Percentiles rank a stretch among this genome's conserved stretches.
phyloP scores from a whole-genome alignment of 148 eudicot genomes.

The Chenopodium formosanum region DNA sequence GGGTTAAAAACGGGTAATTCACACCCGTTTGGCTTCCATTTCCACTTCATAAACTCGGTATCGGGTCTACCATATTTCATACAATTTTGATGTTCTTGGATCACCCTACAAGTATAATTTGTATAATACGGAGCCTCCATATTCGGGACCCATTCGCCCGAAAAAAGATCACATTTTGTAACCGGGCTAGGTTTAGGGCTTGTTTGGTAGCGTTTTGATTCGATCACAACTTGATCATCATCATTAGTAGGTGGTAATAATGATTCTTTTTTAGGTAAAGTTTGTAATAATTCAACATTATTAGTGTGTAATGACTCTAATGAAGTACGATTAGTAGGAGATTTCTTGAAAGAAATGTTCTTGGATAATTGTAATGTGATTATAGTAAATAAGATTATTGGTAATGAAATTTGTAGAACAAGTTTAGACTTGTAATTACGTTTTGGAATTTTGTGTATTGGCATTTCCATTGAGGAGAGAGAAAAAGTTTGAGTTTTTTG shows the following conservation, averaged over 20 bases:
- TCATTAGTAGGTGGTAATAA: too few species aligned
- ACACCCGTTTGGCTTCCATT: conserved; percentile 57
- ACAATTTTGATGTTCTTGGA: conserved; percentile 57
- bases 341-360: conserved; percentile 11
- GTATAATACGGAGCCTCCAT: conserved; percentile 56
- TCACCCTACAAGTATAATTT: conserved; percentile 44
- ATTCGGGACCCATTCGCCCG: conserved; percentile 62
- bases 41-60: conserved; percentile 52
- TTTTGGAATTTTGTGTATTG: conserved; percentile 15
- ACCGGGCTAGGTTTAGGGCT: too few species aligned
- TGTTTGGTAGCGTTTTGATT: too few species aligned
- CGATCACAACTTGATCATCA: too few species aligned
- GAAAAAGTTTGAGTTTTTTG: not conserved
- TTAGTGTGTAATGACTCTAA: not conserved
- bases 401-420: conserved; percentile 26
- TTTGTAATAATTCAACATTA: not conserved
- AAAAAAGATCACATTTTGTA: conserved; percentile 45
- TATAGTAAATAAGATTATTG: conserved; percentile 34
- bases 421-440: conserved; percentile 26
- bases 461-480: conserved; percentile 24
- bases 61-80: conserved; percentile 59
- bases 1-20: conserved; percentile 51
- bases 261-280: not conserved
- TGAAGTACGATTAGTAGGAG: conserved; percentile 9
- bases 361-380: conserved; percentile 33